Base-by-base conservation (phyloP, 1,284 basidiomycete species). In the Austropuccinia psidii region DNA sequence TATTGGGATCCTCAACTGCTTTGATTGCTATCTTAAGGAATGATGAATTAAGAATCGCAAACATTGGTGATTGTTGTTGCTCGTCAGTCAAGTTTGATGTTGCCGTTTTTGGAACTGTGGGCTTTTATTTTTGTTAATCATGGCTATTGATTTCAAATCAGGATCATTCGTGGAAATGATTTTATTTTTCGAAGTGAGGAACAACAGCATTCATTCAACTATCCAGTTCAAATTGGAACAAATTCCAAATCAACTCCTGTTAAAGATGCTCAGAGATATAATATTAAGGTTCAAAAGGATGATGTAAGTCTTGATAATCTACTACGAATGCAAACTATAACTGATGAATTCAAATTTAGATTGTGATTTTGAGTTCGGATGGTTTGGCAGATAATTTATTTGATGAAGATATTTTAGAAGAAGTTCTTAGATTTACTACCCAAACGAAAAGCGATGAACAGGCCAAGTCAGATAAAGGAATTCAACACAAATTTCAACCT, bases 141-240 rank as follows among this genome's bases (percentile, higher is more conserved):
- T 17, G 9, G 19, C 54, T 57, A n/a, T 58, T 1, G 9, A n/a
- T 7, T 33, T 19, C 8, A 37, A 15, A 31, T 3, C 70, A 75
- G 76, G 49, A 76, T 80, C 39, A 79, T 80, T 35, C 76, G 79
- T 5, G 79, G 76, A 24, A 69, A 75, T 62, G 76, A 78, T 54
- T 80, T 78, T 75, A 87, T 89, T 2, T 96, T 93, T 87, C 85
- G 93, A 49, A 91, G 88, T 55, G 86, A 90, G 70, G 94, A 97
- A 82, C 95, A 96, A 89, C 94, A 94, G 86, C 94, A 93, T 85
- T 83, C 89, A 79, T 95, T 96, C 83, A 97, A 97, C 80, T 93
- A 90, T 57, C 93, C 92, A 0, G 85, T 90, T 6, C 91, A 94
- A 80, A 86, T 96, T 0, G 91, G 91, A 0, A 92, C 93, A 15